phyloP scores from a whole-genome alignment of 495 filamentous ascomycete genomes.

The Lophiotrema nucula region DNA sequence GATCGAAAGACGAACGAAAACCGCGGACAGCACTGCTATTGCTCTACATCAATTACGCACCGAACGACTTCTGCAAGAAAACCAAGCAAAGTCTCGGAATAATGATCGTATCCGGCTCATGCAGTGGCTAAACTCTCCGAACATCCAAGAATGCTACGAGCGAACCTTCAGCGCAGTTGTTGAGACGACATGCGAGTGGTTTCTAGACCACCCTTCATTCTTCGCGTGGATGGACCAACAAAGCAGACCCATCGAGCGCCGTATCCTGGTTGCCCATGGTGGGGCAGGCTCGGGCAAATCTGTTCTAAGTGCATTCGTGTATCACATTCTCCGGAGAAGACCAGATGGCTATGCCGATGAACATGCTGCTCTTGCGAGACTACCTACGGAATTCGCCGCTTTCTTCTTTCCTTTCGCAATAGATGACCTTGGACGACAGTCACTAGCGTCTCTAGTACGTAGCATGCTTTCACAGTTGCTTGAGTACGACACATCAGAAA shows the following conservation, averaged over 20 bases:
- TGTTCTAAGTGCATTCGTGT: background rate
- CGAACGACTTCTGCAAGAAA: background rate
- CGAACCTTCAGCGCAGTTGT: background rate
- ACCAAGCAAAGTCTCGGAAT: background rate
- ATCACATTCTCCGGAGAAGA: too few relatives aligned
- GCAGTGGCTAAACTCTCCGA: background rate
- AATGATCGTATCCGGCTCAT: background rate
- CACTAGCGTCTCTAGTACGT: background rate
- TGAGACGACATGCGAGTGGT: conserved; percentile 1
- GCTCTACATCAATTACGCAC: background rate
- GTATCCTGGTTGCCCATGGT: background rate
- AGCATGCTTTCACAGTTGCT: background rate
- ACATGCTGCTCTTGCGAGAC: too few relatives aligned
- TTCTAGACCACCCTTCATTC: background rate
- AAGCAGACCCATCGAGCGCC: background rate
- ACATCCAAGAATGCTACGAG: background rate
- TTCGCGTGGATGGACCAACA: background rate
- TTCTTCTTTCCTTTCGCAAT: background rate
- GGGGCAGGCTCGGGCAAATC: background rate
- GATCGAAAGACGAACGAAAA: background rate
- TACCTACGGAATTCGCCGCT: too few relatives aligned
- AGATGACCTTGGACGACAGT: background rate
- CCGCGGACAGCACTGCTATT: background rate
- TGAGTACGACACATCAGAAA: background rate
- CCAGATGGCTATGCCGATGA: too few relatives aligned